Base-by-base conservation (phyloP, 805 yeast genomes). In the Pachysolen tannophilus region DNA sequence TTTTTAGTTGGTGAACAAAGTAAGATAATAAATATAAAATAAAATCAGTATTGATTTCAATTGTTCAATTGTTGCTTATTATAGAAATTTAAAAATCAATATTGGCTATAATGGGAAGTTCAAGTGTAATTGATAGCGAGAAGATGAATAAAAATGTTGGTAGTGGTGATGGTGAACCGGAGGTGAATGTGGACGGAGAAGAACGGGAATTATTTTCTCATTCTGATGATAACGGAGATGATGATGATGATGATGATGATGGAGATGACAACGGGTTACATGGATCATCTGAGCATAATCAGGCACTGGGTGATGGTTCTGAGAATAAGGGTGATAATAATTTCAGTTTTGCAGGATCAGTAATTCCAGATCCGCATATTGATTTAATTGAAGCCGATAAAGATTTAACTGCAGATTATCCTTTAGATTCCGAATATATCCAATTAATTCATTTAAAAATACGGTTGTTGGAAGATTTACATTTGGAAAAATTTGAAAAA, bases 371-470 rank as follows among this genome's bases (percentile, higher is more conserved):
- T 44, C 50, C 59, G 1, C 47, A 59, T 33, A 65, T 65, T 1
- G 82, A 81, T 28, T 58, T 60, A 21, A 71, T 82, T 29, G 82
- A 75, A 7, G 77, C 87, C 0, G 95, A 85, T 56, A 64, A 56
- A 6, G 87, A 82, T 35, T 56, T 83, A 35, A 70, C 87, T 0
- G 58, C 56, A 4, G 79, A 69, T 36, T 56, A 68, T 24, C 75
- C 74, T 0, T 61, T 63, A n/a, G 82, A 82, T 43, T 60, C 74
- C 0, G 78, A 69, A 18, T 67, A 66, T 20, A 60, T 84, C 24
- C 86, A 81, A 34, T 58, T 85, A 43, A 64, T 81, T 14, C 94
- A 85, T 50, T 58, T 81, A 51, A 82, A 82, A 56, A 75, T 85
- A 27, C 49, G 63, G 8, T 70, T 82, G 0, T 48, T 86, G 48